Percentiles rank a stretch among this genome's conserved stretches.
phyloP scores from a whole-genome alignment of 2,329 filamentous ascomycete species.

The Blastomyces emzantsi region DNA sequence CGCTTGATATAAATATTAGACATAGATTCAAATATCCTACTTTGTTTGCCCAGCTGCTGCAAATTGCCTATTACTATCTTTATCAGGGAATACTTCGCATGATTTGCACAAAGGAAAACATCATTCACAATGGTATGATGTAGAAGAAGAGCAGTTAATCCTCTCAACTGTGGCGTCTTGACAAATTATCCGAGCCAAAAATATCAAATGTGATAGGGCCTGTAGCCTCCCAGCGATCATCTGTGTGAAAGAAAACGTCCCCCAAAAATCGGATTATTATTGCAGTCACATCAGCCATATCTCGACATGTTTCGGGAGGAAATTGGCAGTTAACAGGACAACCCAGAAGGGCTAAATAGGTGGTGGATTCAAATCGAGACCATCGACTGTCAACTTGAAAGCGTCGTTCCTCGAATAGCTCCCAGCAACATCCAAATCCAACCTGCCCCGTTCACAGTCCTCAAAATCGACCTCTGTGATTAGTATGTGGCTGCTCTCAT shows the following conservation, averaged over 20 bases:
- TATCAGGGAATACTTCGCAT: neutral
- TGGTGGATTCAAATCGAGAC: slow-evolving; percentile 52
- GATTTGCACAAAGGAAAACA: neutral
- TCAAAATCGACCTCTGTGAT: slow-evolving; percentile 74
- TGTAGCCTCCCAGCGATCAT: neutral
- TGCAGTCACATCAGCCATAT: neutral
- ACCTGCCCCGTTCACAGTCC: slow-evolving; percentile 69
- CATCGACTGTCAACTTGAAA: slow-evolving; percentile 52
- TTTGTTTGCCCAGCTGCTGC: neutral
- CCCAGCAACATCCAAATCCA: slow-evolving; percentile 77
- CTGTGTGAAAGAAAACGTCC: neutral
- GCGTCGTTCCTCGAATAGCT: slow-evolving; percentile 70
- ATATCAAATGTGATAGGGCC: neutral
- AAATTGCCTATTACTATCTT: neutral
- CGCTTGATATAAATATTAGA: neutral
- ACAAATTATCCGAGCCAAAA: neutral
- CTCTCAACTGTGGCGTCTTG: neutral
- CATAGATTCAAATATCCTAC: neutral
- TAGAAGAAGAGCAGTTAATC: neutral
- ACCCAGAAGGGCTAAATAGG: slow-evolving; percentile 24
- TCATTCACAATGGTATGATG: neutral
- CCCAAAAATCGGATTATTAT: neutral
- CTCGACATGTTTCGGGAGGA: neutral
- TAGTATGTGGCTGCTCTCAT: slow-evolving; percentile 53
- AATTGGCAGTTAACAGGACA: neutral